A percentile compares a stretch with the other conserved stretches of the same genome.
These are phyloP conservation scores for Leccinum pallidistipes DNA, from an alignment of 1,284 basidiomycete species.

Conservation along the genomic window DNA sequence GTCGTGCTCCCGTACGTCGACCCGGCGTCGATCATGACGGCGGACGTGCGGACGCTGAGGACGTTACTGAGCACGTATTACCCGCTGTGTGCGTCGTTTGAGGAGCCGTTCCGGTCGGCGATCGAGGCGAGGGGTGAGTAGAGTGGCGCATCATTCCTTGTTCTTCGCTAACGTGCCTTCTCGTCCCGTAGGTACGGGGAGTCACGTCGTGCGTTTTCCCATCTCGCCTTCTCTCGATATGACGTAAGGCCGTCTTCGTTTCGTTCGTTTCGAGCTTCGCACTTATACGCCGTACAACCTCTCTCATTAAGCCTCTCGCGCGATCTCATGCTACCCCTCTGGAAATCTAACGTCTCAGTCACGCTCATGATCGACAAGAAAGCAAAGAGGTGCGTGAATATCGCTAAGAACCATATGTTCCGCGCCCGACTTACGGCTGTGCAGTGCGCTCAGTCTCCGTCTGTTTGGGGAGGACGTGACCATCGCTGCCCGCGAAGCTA, in stretches of 20 bases:
- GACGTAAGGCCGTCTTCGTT: slow-evolving; percentile 42
- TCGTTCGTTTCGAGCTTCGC: neutral
- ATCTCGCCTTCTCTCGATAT: slow-evolving; percentile 53
- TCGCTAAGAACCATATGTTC: neutral
- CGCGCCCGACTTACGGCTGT: neutral
- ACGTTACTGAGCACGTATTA: slow-evolving; percentile 76
- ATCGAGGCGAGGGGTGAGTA: slow-evolving; percentile 50
- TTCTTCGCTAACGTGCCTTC: neutral
- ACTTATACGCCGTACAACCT: slow-evolving; percentile 4
- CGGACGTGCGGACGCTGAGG: slow-evolving; percentile 60
- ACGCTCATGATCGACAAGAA: slow-evolving; percentile 94
- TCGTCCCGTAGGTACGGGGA: slow-evolving; percentile 55
- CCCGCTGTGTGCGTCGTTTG: slow-evolving; percentile 68
- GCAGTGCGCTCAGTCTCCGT: slow-evolving; percentile 73
- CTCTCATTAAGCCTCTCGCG: slow-evolving; percentile 56
- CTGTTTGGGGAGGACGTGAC: slow-evolving; percentile 80
- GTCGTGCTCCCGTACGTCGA: slow-evolving; percentile 82
- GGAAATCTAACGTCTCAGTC: slow-evolving; percentile 86
- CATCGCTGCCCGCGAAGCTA: slow-evolving; percentile 45
- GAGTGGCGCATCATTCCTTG: neutral
- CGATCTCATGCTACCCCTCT: slow-evolving; percentile 82
- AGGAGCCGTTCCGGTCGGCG: slow-evolving; percentile 52
- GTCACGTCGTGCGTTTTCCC: slow-evolving; percentile 70
- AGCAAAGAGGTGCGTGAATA: slow-evolving; percentile 72
- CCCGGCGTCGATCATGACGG: slow-evolving; percentile 60